These are phyloP conservation scores for Lachnellula occidentalis DNA, from an alignment of 2,329 filamentous ascomycete genomes.

Conservation along the genomic window DNA sequence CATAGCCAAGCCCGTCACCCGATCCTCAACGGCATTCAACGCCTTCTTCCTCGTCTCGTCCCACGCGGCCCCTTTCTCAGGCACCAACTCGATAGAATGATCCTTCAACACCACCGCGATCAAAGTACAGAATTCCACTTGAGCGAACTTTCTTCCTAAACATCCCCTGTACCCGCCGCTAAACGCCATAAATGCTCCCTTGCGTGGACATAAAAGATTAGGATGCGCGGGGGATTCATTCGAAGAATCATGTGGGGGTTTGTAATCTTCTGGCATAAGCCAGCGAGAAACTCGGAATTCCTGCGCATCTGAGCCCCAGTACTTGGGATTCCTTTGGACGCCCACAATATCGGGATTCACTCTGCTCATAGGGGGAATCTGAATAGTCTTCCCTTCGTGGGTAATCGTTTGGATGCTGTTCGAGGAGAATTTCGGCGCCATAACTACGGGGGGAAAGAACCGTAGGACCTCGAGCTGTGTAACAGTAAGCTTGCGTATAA, in stretches of 20 bases:
- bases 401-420: constrained; percentile 5
- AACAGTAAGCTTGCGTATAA: neutral
- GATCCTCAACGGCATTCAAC: constrained; percentile 9
- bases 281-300: constrained; percentile 14
- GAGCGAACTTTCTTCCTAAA: constrained; percentile 31
- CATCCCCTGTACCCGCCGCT: constrained; percentile 33
- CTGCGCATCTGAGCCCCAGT: constrained; percentile 8
- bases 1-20: constrained; percentile 11
- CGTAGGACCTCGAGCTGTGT: constrained; percentile 42
- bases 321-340: constrained; percentile 9
- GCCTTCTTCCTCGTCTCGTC: constrained; percentile 13
- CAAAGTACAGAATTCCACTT: constrained; percentile 30
- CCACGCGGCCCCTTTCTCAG: constrained; percentile 5
- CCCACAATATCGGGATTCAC: constrained; percentile 12
- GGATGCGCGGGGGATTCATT: constrained; percentile 11
- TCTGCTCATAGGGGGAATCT: constrained; percentile 10
- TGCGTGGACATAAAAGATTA: constrained; percentile 17
- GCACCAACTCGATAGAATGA: constrained; percentile 17
- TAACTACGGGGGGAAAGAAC: constrained; percentile 47
- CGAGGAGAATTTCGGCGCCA: constrained; percentile 45
- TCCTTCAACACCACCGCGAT: constrained; percentile 20
- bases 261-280: constrained; percentile 14
- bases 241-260: constrained; percentile 7
- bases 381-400: constrained; percentile 4
- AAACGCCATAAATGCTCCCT: constrained; percentile 31